phyloP scores from a whole-genome alignment of 1,284 basidiomycete species.

The Ustilago lituana region DNA sequence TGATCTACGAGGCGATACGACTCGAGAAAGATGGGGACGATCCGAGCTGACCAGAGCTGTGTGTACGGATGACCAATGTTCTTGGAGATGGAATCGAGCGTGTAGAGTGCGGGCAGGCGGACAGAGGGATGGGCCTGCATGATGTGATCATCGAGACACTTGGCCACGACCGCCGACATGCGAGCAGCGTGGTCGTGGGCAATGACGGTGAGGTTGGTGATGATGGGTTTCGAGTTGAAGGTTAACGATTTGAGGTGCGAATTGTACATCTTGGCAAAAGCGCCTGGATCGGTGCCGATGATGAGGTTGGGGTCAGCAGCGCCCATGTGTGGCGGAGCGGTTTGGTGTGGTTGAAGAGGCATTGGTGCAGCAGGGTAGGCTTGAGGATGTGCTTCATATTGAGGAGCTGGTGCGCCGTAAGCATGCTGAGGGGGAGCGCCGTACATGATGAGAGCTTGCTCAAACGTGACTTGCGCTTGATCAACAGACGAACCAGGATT shows the following conservation, averaged over 20 bases:
- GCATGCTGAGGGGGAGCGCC: conserved; percentile 28
- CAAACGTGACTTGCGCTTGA: neutral
- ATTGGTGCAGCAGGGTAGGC: conserved; percentile 6
- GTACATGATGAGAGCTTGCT: conserved; percentile 15
- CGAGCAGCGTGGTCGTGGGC: conserved; percentile 83
- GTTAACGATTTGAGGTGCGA: conserved; percentile 83
- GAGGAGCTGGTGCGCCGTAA: conserved; percentile 21
- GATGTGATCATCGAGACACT: conserved; percentile 88
- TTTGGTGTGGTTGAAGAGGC: conserved; percentile 20
- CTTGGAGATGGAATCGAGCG: conserved; percentile 84
- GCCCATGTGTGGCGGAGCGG: conserved; percentile 4
- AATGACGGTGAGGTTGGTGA: conserved; percentile 91
- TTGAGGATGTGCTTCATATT: conserved; percentile 20
- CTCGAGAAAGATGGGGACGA: conserved; percentile 62
- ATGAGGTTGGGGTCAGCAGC: conserved; percentile 17
- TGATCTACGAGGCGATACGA: conserved; percentile 65
- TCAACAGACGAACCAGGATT: too few relatives aligned
- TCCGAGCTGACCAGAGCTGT: conserved; percentile 57
- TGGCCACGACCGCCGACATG: conserved; percentile 82
- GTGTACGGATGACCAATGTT: conserved; percentile 65
- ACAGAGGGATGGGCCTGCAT: conserved; percentile 75
- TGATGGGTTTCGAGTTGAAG: conserved; percentile 94
- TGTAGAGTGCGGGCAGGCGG: conserved; percentile 92
- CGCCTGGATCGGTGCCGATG: conserved; percentile 70
- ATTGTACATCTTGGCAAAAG: conserved; percentile 74